These are phyloP conservation scores for Podospora australis DNA, from an alignment of 495 filamentous ascomycete genomes.

Conservation along the genomic window DNA sequence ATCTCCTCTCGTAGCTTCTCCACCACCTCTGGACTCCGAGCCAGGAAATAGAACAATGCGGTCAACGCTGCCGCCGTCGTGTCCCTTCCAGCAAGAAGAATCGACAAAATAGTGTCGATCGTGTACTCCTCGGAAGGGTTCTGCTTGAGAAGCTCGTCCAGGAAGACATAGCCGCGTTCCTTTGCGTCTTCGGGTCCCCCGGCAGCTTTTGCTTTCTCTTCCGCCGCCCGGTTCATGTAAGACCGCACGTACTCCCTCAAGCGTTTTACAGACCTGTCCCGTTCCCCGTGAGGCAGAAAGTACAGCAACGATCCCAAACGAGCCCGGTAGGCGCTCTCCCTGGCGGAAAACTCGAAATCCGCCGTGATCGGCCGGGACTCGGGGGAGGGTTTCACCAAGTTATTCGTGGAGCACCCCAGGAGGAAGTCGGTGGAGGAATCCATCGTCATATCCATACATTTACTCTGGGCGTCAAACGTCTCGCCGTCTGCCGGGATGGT, in stretches of 20 bases:
- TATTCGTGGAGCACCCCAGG: no score
- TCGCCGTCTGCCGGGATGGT: no score
- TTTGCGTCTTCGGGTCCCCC: no score
- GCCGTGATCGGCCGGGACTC: constrained; percentile 30
- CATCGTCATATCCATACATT: no score
- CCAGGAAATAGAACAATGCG: constrained; percentile 56
- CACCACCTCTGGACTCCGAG: constrained; percentile 46
- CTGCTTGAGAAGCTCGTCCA: constrained; percentile 42
- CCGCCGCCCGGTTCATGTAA: constrained; percentile 32
- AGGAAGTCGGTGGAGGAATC: no score
- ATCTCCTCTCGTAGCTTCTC: constrained; percentile 45
- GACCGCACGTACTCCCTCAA: constrained; percentile 37
- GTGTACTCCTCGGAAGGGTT: constrained; percentile 29
- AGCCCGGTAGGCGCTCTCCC: constrained; percentile 34
- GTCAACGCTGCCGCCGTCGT: constrained; percentile 55
- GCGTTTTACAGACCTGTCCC: constrained; percentile 34
- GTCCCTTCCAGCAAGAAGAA: constrained; percentile 54
- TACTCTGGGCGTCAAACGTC: no score
- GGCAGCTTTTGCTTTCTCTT: constrained; percentile 9
- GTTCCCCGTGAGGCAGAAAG: constrained; percentile 44
- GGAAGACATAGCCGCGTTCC: constrained; percentile 42
- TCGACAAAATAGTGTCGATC: constrained; percentile 42
- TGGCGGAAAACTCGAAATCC: constrained; percentile 35
- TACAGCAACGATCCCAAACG: constrained; percentile 50
- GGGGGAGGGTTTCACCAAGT: constrained; percentile 21